Evolutionary conservation across 805 yeast species (phyloP), one percentile per base, ranked within the genome.

Genomic region (Ogataea siamensis): DNA sequence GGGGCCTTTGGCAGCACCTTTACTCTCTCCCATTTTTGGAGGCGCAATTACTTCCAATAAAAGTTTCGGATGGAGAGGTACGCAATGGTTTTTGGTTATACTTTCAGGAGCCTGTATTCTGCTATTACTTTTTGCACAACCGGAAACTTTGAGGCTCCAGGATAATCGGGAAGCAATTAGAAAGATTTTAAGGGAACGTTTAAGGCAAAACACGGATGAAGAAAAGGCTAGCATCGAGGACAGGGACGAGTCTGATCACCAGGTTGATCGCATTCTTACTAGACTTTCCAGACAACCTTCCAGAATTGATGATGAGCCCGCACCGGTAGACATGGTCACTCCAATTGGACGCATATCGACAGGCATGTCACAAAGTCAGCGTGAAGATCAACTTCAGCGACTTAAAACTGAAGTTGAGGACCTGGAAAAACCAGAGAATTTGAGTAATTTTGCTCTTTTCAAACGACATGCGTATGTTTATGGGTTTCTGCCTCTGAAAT

Each of bases 31-130:
- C 2, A 80, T 87, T 16, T 57, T 80, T 36, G 95, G 95, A 34
- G 91, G 95, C 43, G 78, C 80, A 2, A 71, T 87, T 19, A 73
- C 83, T 5, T 43, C 48, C 7, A 53, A 56, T 25, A 66, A 72
- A 28, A 68, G 70, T 8, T 83, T 87, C 81, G 87, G 87, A 7
- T 87, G 95, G 95, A 69, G 95, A 55, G 85, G 91, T 2, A 84
- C 95, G 3, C 93, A 84, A 53, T 87, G 94, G 91, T 77, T 85
- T 37, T 64, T 85, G 60, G 84, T 82, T 12, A 80, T 83, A 19
- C 58, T 83, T 30, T 74, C 86, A 1, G 87, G 80, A 2, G 57
- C 70, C 10, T 71, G 73, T 33, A 65, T 71, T 17, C 15, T 76
- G 1, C 43, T 74, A 36, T 62, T 87, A 27, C 46, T 76, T 5